Percentiles rank a stretch among this genome's conserved stretches.
These are phyloP conservation scores for Rugonectria rugulosa DNA, from an alignment of 2,329 filamentous ascomycete genomes.

Conservation along the genomic window DNA sequence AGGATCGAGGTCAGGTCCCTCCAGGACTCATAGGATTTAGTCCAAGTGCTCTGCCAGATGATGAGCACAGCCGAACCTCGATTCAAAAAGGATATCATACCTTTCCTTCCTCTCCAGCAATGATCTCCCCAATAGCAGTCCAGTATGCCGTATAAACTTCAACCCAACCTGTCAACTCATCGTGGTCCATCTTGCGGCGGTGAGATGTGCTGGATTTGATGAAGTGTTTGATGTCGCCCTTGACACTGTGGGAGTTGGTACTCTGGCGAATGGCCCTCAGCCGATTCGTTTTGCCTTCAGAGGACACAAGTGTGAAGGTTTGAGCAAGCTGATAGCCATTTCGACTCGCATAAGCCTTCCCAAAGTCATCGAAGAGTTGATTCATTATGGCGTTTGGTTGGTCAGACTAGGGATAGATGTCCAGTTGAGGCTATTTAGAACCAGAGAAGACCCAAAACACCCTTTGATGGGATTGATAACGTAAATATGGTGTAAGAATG, in stretches of 20 bases:
- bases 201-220: slow-evolving; percentile 67
- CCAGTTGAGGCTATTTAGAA: not conserved
- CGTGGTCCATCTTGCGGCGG: slow-evolving; percentile 62
- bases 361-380: slow-evolving; percentile 76
- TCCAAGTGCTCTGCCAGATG: slow-evolving; percentile 67
- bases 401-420: not conserved
- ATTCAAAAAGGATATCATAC: slow-evolving; percentile 33
- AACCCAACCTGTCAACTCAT: slow-evolving; percentile 82
- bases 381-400: slow-evolving; percentile 64
- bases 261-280: slow-evolving; percentile 75
- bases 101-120: slow-evolving; percentile 58
- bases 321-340: slow-evolving; percentile 78
- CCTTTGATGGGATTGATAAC: too few relatives aligned
- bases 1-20: slow-evolving; percentile 81
- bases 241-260: slow-evolving; percentile 71
- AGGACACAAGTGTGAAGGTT: slow-evolving; percentile 75
- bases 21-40: slow-evolving; percentile 87
- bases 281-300: slow-evolving; percentile 67
- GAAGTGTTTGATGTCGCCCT: slow-evolving; percentile 76
- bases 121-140: slow-evolving; percentile 79
- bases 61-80: slow-evolving; percentile 25
- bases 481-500: too few relatives aligned
- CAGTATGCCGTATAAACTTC: slow-evolving; percentile 87
- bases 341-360: slow-evolving; percentile 67
- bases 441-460: not conserved